These are phyloP conservation scores for Neopestalotiopsis sp. DNA, from an alignment of 2,329 filamentous ascomycete species.

Conservation along the genomic window DNA sequence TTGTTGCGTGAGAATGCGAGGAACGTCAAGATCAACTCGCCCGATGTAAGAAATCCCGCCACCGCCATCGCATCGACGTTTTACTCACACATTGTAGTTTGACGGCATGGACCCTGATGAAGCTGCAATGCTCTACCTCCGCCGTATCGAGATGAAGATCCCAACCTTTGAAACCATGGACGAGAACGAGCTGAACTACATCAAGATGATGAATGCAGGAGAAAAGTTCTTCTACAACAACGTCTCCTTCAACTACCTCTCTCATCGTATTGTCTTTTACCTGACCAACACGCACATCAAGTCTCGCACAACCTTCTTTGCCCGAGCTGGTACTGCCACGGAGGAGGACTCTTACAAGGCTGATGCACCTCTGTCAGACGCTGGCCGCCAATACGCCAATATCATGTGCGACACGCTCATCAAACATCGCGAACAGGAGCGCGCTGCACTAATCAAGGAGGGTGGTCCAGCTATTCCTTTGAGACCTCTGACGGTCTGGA, in stretches of 20 bases:
- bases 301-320: slow-evolving; percentile 90
- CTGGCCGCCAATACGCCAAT: slow-evolving; percentile 79
- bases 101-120: slow-evolving; percentile 90
- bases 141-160: slow-evolving; percentile 88
- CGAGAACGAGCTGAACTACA: slow-evolving; percentile 91
- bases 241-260: slow-evolving; percentile 93
- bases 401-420: slow-evolving; percentile 87
- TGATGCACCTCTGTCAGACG: slow-evolving; percentile 81
- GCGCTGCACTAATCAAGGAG: slow-evolving; percentile 68
- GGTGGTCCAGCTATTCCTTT: slow-evolving; percentile 72
- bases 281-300: slow-evolving; percentile 98
- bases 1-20: slow-evolving; percentile 97
- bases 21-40: slow-evolving; percentile 96
- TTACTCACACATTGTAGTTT: slow-evolving; percentile 59
- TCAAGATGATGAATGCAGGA: slow-evolving; percentile 99
- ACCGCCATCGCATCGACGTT: background rate
- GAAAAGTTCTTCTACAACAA: slow-evolving; percentile 95
- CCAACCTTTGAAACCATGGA: slow-evolving; percentile 97
- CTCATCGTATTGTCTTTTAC: slow-evolving; percentile 97
- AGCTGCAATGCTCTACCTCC: slow-evolving; percentile 88
- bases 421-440: slow-evolving; percentile 83
- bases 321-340: slow-evolving; percentile 81
- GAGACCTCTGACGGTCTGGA: slow-evolving; percentile 90
- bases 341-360: slow-evolving; percentile 92
- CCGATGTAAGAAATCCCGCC: slow-evolving; percentile 67